These are phyloP conservation scores for Jaminaea rosea DNA, from an alignment of 1,284 basidiomycete genomes.

Conservation along the genomic window DNA sequence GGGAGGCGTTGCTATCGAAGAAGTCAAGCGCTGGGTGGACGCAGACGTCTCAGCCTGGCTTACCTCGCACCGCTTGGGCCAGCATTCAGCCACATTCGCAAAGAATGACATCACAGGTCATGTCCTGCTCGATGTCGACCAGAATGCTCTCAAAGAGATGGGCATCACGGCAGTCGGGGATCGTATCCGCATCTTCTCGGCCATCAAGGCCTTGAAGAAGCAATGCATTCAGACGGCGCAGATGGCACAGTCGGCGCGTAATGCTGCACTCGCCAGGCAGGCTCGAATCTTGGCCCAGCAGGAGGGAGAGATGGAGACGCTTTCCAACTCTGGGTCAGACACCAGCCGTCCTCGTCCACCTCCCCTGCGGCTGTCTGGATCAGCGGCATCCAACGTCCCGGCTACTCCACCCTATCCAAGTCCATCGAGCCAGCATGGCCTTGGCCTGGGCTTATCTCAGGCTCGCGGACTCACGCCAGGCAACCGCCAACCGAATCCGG, in stretches of 20 bases:
- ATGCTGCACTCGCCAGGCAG: background rate
- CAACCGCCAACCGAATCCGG: no score
- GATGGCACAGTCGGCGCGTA: background rate
- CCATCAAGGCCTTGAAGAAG: conserved; percentile 42
- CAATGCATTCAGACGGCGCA: conserved; percentile 19
- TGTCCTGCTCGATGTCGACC: conserved; percentile 38
- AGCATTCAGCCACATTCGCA: conserved; percentile 27
- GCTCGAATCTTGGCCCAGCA: background rate
- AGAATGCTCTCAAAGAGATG: conserved; percentile 40
- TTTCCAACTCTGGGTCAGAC: no score
- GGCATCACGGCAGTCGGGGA: conserved; percentile 42
- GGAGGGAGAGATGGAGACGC: background rate
- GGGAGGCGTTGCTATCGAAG: conserved; percentile 7
- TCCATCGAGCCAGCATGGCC: conserved; percentile 18
- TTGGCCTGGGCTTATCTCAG: conserved; percentile 25
- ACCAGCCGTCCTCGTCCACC: conserved; percentile 10
- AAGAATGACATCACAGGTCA: conserved; percentile 40
- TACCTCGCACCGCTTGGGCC: conserved; percentile 18
- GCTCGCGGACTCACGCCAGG: conserved; percentile 26
- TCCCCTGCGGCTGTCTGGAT: conserved; percentile 11
- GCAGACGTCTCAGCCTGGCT: conserved; percentile 35
- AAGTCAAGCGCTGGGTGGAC: conserved; percentile 14
- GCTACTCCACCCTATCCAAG: conserved; percentile 9
- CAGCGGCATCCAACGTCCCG: conserved; percentile 4
- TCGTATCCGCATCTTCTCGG: conserved; percentile 33